A percentile compares a stretch with the other conserved stretches of the same genome.
These are phyloP conservation scores for Aspergillus melleus DNA, from an alignment of 2,329 filamentous ascomycete species.

Conservation along the genomic window DNA sequence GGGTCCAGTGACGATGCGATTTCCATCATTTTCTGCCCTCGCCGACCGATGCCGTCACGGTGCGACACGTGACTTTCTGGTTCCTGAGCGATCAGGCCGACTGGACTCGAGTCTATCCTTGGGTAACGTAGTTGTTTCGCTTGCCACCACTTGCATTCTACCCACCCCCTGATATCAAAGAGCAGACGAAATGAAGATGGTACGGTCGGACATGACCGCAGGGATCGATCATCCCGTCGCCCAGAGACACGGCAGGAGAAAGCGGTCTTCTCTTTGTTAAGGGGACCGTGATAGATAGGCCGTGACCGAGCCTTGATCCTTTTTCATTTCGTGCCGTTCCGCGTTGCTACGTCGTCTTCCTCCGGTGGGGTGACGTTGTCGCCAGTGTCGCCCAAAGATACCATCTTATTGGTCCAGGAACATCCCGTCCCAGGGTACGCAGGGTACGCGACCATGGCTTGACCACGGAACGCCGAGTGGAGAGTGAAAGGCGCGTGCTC, in stretches of 20 bases:
- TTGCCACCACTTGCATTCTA: no score
- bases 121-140: no score
- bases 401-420: neutral
- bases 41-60: no score
- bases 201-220: neutral
- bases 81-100: no score
- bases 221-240: neutral
- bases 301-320: neutral
- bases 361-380: neutral
- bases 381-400: neutral
- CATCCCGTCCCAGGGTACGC: neutral
- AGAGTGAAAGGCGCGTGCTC: neutral
- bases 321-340: constrained; percentile 13
- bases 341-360: constrained; percentile 9
- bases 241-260: neutral
- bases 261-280: neutral
- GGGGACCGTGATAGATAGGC: neutral
- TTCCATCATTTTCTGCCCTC: no score
- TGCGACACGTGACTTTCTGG: no score
- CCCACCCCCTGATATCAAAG: no score
- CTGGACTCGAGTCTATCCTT: no score
- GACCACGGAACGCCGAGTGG: neutral
- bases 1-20: no score
- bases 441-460: neutral
- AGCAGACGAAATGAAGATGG: no score